Base-by-base conservation (phyloP, 2,329 filamentous ascomycete genomes). In the Reticulascus tulasneorum region DNA sequence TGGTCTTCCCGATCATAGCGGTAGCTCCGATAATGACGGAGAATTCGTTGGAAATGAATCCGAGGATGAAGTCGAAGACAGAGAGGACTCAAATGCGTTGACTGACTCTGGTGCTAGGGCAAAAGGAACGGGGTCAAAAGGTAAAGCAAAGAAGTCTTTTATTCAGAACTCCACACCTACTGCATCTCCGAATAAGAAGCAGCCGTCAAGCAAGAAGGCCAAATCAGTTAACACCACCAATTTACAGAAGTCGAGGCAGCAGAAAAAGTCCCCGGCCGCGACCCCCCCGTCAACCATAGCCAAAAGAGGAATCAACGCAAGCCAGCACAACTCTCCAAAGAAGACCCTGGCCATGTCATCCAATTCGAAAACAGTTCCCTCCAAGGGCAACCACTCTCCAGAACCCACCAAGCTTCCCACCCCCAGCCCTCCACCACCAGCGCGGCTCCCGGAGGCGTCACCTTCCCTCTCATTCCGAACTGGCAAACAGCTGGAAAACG, bases 41-140 rank as follows among this genome's bases (percentile, higher is more conserved):
- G 52, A 56, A 19, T 56, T 55, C 15, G 51, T 47, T 22, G 50
- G 46, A 21, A 52, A 45, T 9, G 38, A 41, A 22, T 50, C 52
- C 13, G 43, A 48, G n/a, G 49, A 42, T 21, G 50, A 48, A 2
- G 50, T 45, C 16, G 52, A 47, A n/a, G n/a, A n/a, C n/a, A n/a
- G n/a, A n/a, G n/a, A n/a, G n/a, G n/a, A n/a, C n/a, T n/a, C n/a
- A n/a, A n/a, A n/a, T n/a, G n/a, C n/a, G n/a, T n/a, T n/a, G 23
- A 44, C 46, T 38, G 42, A 47, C 38, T 13, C 22, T 4, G 41
- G 36, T 11, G 31, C 37, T 8, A 36, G 29, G 21, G 16, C 29
- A 28, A 18, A 16, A 18, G 23, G 16, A 23, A 22, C 22, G 13
- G 18, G 11, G 10, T 29, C 26, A 24, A 41, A 42, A 42, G 40